Conservation (phyloP, 305 asterid species). For the Fraxinus velutina region DNA sequence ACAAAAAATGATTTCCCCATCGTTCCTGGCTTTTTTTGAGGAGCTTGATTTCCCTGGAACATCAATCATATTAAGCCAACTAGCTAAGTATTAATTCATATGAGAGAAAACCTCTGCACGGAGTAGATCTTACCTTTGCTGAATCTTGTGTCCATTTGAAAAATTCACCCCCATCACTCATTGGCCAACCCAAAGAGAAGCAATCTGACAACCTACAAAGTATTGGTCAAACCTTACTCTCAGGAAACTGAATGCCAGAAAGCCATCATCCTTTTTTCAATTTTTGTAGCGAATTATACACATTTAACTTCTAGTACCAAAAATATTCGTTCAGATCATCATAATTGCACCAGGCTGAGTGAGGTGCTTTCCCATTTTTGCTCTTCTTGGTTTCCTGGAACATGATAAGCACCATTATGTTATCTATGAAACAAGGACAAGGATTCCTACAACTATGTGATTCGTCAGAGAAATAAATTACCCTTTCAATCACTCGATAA, state of each 20-base stretch:
- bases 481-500: constrained; percentile 87
- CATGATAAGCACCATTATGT: constrained; percentile 27
- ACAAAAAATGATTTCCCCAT: constrained; percentile 92
- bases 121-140: constrained; percentile 45
- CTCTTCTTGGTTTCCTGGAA: constrained; percentile 76
- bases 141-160: constrained; percentile 66
- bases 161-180: constrained; percentile 94
- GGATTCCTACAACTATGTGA: constrained; percentile 3
- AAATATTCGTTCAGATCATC: constrained; percentile 93
- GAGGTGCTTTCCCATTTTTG: constrained; percentile 86
- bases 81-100: constrained; percentile 17
- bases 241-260: constrained; percentile 23
- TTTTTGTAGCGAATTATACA: constrained; percentile 2
- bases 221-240: constrained; percentile 26
- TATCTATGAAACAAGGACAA: constrained; percentile 23
- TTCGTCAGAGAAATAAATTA: constrained; percentile 30
- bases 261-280: background rate
- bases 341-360: constrained; percentile 96
- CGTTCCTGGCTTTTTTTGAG: constrained; percentile 42
- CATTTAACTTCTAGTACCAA: constrained; percentile 55
- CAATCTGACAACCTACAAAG: constrained; percentile 77
- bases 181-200: constrained; percentile 98
- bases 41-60: constrained; percentile 64
- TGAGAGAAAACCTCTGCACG: constrained; percentile 4
- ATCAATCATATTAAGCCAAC: constrained; percentile 31